These are phyloP conservation scores for Agrocybe chaxingu DNA, from an alignment of 768 basidiomycete genomes.

Conservation along the genomic window DNA sequence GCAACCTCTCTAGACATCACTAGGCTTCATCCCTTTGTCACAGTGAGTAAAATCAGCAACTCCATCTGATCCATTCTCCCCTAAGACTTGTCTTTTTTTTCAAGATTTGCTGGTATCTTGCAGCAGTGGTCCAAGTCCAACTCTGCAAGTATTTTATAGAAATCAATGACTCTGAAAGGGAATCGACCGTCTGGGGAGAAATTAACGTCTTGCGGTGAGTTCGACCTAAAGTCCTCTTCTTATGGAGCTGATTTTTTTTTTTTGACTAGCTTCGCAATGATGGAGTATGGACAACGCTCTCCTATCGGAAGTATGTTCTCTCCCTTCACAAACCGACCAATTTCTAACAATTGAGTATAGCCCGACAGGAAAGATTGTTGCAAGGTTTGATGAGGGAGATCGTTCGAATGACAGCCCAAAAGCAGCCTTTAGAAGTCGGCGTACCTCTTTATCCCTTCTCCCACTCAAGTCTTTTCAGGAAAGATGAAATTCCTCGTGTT, in stretches of 20 bases:
- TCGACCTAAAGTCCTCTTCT: background rate
- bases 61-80: constrained; percentile 2
- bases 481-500: constrained; percentile 32
- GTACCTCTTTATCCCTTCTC: constrained; percentile 82
- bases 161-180: constrained; percentile 67
- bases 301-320: constrained; percentile 73
- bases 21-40: constrained; percentile 77
- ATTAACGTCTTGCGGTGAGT: constrained; percentile 75
- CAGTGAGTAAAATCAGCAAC: constrained; percentile 41
- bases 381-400: constrained; percentile 86
- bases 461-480: constrained; percentile 59
- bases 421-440: constrained; percentile 75
- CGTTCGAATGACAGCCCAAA: constrained; percentile 76
- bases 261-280: constrained; percentile 69
- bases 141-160: constrained; percentile 86
- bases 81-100: constrained; percentile 10
- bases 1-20: constrained; percentile 81
- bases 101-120: constrained; percentile 90
- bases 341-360: constrained; percentile 31
- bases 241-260: background rate
- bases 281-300: constrained; percentile 74
- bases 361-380: constrained; percentile 77
- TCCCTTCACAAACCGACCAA: constrained; percentile 2
- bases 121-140: constrained; percentile 83
- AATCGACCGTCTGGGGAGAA: constrained; percentile 83